Evolutionary conservation across 1,139 yeast genomes (phyloP), one percentile per base, ranked within the genome.

Genomic region (Suhomyces bokatorum): DNA sequence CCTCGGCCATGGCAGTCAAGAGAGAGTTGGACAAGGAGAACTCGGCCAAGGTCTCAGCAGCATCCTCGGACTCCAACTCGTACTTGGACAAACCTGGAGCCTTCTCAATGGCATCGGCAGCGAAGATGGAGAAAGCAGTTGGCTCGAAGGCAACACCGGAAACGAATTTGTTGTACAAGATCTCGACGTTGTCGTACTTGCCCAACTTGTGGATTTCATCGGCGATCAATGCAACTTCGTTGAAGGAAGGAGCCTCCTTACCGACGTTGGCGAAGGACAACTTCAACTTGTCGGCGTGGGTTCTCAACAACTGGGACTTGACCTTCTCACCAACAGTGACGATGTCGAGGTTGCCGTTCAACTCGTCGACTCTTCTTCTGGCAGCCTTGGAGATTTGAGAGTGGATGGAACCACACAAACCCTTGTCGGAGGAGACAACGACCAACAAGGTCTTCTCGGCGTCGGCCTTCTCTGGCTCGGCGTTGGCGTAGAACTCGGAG

Each of bases 361-460:
- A 79, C 57, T 70, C 81, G 15, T 57, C 69, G 51, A 85, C 63
- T 73, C 83, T 81, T 56, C 59, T 68, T 75, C 95, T 88, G 53
- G 96, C 87, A 53, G 87, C 81, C 76, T 93, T 90, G 60, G 97
- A 86, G 59, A 91, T 74, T 74, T 88, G 96, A 42, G 99, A 81
- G 77, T 93, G 99, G 64, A 93, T 89, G 42, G 98, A 91, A 60
- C 99, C 99, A 81, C 99, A 93, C 64, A 93, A 82, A 64, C 99
- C 99, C 78, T 93, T 93, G 77, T 93, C 99, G 47, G 98, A 90
- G 43, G 98, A 87, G 55, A 89, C 83, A 51, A 91, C 97, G 61
- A 93, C 77, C 59, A 89, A 70, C 63, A 93, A 81, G 60, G 86
- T 82, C 63, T 80, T 83, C 50, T 77, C 78, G 43, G 71, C 70